Conservation (phyloP, 2,329 filamentous ascomycete species). For the Pyricularia sp. region DNA sequence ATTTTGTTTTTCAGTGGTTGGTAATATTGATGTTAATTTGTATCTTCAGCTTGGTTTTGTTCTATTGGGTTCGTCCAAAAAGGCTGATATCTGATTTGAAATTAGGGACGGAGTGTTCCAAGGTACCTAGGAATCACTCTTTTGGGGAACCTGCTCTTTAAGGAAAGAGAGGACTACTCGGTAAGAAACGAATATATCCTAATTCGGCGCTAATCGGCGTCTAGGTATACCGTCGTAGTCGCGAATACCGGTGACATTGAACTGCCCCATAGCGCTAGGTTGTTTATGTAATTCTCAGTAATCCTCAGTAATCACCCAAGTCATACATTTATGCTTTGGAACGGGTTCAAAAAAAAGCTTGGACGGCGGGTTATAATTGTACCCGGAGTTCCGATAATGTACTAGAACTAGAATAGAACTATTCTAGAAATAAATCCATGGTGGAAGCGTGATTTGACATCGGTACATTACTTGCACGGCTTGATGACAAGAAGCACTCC, state of each 20-base stretch:
- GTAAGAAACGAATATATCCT: background rate
- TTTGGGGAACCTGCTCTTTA: background rate
- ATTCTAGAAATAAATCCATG: too few species aligned
- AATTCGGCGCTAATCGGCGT: too few species aligned
- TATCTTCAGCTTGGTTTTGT: background rate
- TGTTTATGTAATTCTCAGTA: conserved; percentile 7
- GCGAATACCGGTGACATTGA: background rate
- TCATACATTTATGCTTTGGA: background rate
- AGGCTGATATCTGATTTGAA: background rate
- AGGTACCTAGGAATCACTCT: too few species aligned
- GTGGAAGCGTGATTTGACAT: background rate
- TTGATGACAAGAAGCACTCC: background rate
- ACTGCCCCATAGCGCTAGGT: background rate
- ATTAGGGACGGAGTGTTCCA: too few species aligned
- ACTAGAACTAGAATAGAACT: too few species aligned
- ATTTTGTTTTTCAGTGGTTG: background rate
- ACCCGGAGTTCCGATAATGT: background rate
- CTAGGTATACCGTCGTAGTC: background rate
- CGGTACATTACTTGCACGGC: background rate
- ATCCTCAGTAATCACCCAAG: conserved; percentile 1
- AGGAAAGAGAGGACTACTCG: background rate
- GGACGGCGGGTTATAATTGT: background rate
- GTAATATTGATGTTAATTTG: background rate
- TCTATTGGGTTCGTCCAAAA: background rate
- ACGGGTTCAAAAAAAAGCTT: too few species aligned